Conservation (phyloP, 176 grass and related monocot genomes). For the Phyllostachys edulis region DNA sequence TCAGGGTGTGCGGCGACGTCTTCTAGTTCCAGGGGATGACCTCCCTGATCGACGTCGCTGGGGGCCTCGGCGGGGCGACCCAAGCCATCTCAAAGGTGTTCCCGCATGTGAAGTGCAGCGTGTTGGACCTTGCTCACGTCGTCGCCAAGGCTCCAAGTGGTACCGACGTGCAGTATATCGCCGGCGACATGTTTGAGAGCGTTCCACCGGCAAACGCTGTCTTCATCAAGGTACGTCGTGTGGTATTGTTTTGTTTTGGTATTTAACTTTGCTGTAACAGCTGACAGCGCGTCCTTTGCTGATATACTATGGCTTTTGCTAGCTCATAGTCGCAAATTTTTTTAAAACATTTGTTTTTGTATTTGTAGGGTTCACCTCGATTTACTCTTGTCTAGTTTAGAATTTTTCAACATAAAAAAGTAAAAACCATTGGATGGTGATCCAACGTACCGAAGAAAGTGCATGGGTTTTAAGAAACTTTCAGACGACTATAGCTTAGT, state of each 20-base stretch:
- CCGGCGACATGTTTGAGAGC: conserved; percentile 52
- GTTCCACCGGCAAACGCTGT: conserved; percentile 49
- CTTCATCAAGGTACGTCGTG: conserved; percentile 50
- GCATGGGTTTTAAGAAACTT: too few relatives aligned
- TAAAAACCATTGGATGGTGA: too few relatives aligned
- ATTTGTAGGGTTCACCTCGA: too few relatives aligned
- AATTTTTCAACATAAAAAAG: too few relatives aligned
- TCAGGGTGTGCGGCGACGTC: conserved; percentile 5
- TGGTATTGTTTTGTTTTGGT: neutral
- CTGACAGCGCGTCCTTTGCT: too few relatives aligned
- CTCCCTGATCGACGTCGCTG: conserved; percentile 55
- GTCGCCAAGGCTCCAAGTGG: neutral
- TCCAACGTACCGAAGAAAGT: too few relatives aligned
- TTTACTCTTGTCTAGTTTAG: too few relatives aligned
- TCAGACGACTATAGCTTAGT: too few relatives aligned
- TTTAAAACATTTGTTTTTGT: too few relatives aligned
- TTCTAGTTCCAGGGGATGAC: conserved; percentile 33
- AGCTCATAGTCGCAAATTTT: too few relatives aligned
- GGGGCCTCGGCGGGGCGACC: conserved; percentile 19
- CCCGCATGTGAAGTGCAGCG: conserved; percentile 36
- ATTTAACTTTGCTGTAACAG: neutral
- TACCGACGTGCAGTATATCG: conserved; percentile 34
- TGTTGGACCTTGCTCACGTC: conserved; percentile 53
- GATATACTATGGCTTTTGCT: too few relatives aligned
- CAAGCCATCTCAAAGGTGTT: conserved; percentile 38